Percentiles rank a stretch among this genome's conserved stretches.
Conservation (phyloP, 2,329 filamentous ascomycete genomes). For the Exophiala oligosperma region DNA sequence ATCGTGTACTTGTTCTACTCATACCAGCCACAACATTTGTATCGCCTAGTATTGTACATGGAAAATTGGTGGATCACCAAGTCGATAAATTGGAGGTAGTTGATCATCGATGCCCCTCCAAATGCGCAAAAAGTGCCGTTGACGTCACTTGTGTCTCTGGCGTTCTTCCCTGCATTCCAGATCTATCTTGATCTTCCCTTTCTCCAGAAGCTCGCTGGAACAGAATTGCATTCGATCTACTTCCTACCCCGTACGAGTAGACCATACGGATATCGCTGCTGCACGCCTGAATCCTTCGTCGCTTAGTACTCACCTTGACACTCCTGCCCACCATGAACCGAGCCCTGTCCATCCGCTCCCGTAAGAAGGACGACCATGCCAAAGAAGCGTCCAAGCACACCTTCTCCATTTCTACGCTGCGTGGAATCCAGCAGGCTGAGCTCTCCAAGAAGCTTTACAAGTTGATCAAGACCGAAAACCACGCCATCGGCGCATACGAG, state of each 20-base stretch:
- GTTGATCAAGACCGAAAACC: conserved; percentile 93
- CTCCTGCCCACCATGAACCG: conserved; percentile 39
- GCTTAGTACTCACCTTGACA: not conserved
- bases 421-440: conserved; percentile 81
- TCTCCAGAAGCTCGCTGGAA: not conserved
- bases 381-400: conserved; percentile 58
- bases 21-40: too few species aligned
- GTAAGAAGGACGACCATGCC: conserved; percentile 32
- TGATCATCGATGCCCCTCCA: not conserved
- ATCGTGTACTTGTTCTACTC: too few species aligned
- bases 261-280: not conserved
- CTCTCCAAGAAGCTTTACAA: conserved; percentile 85
- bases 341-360: conserved; percentile 41
- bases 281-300: not conserved
- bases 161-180: not conserved
- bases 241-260: too few species aligned
- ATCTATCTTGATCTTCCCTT: not conserved
- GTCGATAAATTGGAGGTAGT: not conserved
- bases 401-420: conserved; percentile 84
- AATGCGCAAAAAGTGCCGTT: not conserved
- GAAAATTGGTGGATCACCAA: too few species aligned
- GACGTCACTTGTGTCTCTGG: not conserved
- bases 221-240: not conserved
- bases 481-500: conserved; percentile 81
- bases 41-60: too few species aligned